These are phyloP conservation scores for Gastrodia elata DNA, from an alignment of 106 monocot species.

Conservation along the genomic window DNA sequence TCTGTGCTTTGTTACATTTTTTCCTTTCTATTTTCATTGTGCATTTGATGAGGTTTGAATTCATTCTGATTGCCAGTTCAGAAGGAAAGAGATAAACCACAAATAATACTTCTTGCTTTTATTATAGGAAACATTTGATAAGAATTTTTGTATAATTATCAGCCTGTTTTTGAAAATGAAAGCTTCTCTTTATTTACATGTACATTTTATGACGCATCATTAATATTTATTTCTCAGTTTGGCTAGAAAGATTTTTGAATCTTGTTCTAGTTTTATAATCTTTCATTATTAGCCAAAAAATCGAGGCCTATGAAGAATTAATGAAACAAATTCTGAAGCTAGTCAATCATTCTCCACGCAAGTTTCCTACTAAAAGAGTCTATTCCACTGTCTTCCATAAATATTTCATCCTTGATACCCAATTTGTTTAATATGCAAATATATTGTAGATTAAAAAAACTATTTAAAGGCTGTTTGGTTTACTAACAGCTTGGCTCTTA, in stretches of 20 bases:
- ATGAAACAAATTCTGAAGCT: not conserved
- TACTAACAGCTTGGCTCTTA: not conserved
- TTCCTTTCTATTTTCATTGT: not conserved
- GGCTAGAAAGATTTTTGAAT: not conserved
- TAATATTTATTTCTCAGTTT: not conserved
- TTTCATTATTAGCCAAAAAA: not conserved
- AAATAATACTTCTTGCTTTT: not conserved
- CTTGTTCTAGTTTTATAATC: not conserved
- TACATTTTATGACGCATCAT: too few species aligned
- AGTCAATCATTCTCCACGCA: not conserved
- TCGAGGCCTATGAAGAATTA: not conserved
- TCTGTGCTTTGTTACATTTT: not conserved
- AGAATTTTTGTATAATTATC: not conserved
- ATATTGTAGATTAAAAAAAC: too few species aligned
- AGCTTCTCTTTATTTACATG: not conserved
- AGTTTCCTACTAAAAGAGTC: not conserved
- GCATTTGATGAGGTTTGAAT: constrained; percentile 3
- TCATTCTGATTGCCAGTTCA: not conserved
- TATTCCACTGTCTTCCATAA: not conserved
- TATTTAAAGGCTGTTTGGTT: too few species aligned
- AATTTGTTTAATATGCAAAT: not conserved
- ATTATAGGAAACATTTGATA: not conserved
- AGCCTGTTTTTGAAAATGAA: not conserved
- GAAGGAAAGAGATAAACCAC: not conserved
- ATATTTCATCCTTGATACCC: not conserved